Percentiles rank a stretch among this genome's conserved stretches.
Conservation (phyloP, 116 monocot species). For the Trichopus zeylanicus region DNA sequence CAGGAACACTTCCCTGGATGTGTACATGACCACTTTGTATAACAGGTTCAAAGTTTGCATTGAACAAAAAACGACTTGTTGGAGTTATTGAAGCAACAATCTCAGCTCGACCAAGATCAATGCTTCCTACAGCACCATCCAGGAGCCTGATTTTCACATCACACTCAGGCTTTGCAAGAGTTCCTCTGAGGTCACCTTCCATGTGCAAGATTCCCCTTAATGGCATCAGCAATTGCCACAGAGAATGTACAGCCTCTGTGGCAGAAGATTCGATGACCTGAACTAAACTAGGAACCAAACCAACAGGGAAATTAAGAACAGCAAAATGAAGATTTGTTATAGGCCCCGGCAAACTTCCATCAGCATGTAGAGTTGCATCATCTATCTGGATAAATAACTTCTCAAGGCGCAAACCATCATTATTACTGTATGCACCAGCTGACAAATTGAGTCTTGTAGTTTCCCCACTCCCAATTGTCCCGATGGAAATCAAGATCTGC, state of each 20-base stretch:
- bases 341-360: conserved; percentile 82
- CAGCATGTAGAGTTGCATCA: conserved; percentile 97
- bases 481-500: conserved; percentile 95
- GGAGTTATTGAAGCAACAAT: conserved; percentile 82
- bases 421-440: conserved; percentile 82
- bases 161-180: conserved; percentile 83
- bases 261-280: conserved; percentile 85
- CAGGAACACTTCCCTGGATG: conserved; percentile 91
- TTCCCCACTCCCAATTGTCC: conserved; percentile 99
- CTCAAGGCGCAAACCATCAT: conserved; percentile 87
- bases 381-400: conserved; percentile 93
- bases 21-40: conserved; percentile 97
- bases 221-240: conserved; percentile 72
- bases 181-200: conserved; percentile 99
- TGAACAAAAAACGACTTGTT: conserved; percentile 77
- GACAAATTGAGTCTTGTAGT: conserved; percentile 74
- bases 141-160: conserved; percentile 95
- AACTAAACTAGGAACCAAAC: conserved; percentile 71
- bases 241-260: conserved; percentile 58
- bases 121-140: conserved; percentile 91
- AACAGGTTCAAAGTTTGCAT: conserved; percentile 93
- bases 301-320: conserved; percentile 89
- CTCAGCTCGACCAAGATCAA: conserved; percentile 93
- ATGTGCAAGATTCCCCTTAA: conserved; percentile 95
- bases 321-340: conserved; percentile 97